Conservation (phyloP, 2,329 filamentous ascomycete species). For the Venturia nashicola region DNA sequence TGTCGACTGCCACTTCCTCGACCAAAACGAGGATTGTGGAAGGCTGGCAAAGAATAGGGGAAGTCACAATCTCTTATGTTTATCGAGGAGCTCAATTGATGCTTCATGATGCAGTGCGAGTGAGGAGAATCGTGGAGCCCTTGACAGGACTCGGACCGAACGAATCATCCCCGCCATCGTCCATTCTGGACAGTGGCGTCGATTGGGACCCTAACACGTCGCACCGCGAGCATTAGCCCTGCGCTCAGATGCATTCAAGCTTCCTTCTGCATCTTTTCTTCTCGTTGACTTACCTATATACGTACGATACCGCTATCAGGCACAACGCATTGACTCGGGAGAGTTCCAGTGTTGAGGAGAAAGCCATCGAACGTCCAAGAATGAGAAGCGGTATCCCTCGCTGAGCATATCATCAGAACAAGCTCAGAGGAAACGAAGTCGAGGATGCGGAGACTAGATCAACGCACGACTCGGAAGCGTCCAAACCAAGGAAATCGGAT, state of each 20-base stretch:
- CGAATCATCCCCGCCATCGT: background rate
- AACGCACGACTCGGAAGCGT: too few species aligned
- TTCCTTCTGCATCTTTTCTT: too few species aligned
- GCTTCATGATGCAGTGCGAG: background rate
- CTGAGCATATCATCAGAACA: too few species aligned
- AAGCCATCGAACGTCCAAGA: too few species aligned
- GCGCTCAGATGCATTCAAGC: background rate
- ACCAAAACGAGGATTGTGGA: background rate
- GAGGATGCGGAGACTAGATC: too few species aligned
- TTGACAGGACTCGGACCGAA: background rate
- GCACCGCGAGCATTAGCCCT: background rate
- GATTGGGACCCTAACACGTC: background rate
- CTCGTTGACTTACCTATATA: too few species aligned
- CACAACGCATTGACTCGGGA: too few species aligned
- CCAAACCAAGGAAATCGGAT: too few species aligned
- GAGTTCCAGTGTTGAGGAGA: too few species aligned
- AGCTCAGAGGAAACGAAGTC: too few species aligned
- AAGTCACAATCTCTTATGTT: background rate
- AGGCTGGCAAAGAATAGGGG: background rate
- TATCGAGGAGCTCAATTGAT: background rate
- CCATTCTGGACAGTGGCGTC: background rate
- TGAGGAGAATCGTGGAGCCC: background rate
- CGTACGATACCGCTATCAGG: background rate
- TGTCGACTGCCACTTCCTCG: background rate
- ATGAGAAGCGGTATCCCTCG: too few species aligned